A percentile compares a stretch with the other conserved stretches of the same genome.
Evolutionary conservation across 495 filamentous ascomycete species (phyloP).

Genomic region (Cercophora sp.): DNA sequence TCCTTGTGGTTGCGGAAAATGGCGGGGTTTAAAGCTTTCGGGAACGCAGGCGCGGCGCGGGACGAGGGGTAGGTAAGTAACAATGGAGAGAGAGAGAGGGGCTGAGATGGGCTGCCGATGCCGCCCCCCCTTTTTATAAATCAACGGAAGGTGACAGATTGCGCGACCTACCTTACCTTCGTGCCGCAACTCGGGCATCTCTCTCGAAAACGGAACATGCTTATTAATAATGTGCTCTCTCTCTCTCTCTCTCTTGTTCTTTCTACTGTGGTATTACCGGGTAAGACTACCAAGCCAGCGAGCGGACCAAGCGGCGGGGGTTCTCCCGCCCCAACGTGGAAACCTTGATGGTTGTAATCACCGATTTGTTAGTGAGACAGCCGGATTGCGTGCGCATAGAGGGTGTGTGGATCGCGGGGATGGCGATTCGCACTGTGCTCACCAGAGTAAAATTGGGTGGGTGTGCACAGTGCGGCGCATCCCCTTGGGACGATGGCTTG

Average conservation of each 20-base stretch:
- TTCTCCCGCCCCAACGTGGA: too few relatives aligned
- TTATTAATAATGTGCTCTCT: slow-evolving; percentile 16
- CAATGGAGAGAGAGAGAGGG: too few relatives aligned
- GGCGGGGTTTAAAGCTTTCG: background rate
- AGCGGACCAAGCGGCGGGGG: too few relatives aligned
- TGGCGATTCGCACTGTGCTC: background rate
- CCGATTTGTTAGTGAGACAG: slow-evolving; percentile 4
- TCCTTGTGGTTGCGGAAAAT: background rate
- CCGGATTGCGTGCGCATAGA: slow-evolving; percentile 6
- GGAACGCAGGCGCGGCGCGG: background rate
- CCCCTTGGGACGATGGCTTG: too few relatives aligned
- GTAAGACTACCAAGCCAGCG: too few relatives aligned
- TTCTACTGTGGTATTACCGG: too few relatives aligned
- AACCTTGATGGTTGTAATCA: background rate
- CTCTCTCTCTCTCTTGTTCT: background rate
- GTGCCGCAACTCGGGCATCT: too few relatives aligned
- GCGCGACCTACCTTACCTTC: too few relatives aligned
- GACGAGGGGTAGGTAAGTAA: background rate
- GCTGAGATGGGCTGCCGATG: too few relatives aligned
- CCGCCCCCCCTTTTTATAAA: background rate
- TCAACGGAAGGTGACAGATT: background rate
- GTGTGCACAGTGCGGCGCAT: slow-evolving; percentile 1
- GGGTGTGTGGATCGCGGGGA: background rate
- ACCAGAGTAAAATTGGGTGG: background rate
- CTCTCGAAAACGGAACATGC: background rate